Conservation (phyloP, 108 stramenopile genomes). For the Fistulifera solaris region DNA sequence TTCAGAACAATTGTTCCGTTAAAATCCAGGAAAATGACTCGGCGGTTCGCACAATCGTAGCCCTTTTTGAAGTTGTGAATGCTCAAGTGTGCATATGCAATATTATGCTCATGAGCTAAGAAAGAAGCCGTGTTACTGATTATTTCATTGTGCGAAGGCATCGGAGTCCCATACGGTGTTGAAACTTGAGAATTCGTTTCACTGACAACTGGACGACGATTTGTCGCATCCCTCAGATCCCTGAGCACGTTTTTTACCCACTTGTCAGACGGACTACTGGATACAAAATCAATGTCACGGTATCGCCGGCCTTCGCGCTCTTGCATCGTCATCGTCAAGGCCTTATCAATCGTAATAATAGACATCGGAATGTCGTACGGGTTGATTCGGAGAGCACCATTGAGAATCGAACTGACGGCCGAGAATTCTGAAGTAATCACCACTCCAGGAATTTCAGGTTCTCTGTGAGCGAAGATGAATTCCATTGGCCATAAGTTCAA, state of each 20-base stretch:
- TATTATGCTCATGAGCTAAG: slow-evolving; percentile 45
- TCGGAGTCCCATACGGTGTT: slow-evolving; percentile 12
- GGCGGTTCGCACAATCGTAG: slow-evolving; percentile 53
- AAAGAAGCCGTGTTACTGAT: slow-evolving; percentile 46
- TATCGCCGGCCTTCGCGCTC: slow-evolving; percentile 85
- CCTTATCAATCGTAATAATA: slow-evolving; percentile 86
- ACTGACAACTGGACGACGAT: slow-evolving; percentile 9
- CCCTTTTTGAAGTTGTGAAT: slow-evolving; percentile 48
- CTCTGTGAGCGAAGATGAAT: slow-evolving; percentile 84
- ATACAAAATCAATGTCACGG: slow-evolving; percentile 95
- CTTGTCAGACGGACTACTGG: slow-evolving; percentile 82
- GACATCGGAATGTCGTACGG: slow-evolving; percentile 90
- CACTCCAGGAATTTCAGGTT: slow-evolving; percentile 77
- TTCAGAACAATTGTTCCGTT: slow-evolving; percentile 95
- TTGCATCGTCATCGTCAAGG: slow-evolving; percentile 73
- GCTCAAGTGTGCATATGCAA: slow-evolving; percentile 51
- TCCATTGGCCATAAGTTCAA: slow-evolving; percentile 95
- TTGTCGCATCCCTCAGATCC: slow-evolving; percentile 73
- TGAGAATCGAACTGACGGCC: slow-evolving; percentile 90
- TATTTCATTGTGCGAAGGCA: slow-evolving; percentile 24
- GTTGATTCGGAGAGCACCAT: slow-evolving; percentile 96
- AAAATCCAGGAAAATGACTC: slow-evolving; percentile 96
- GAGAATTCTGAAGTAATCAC: slow-evolving; percentile 97
- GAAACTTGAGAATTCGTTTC: slow-evolving; percentile 11
- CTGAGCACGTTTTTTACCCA: slow-evolving; percentile 95